Evolutionary conservation across 306 rosid species (phyloP).

Genomic region (Dalbergia cochinchinensis): DNA sequence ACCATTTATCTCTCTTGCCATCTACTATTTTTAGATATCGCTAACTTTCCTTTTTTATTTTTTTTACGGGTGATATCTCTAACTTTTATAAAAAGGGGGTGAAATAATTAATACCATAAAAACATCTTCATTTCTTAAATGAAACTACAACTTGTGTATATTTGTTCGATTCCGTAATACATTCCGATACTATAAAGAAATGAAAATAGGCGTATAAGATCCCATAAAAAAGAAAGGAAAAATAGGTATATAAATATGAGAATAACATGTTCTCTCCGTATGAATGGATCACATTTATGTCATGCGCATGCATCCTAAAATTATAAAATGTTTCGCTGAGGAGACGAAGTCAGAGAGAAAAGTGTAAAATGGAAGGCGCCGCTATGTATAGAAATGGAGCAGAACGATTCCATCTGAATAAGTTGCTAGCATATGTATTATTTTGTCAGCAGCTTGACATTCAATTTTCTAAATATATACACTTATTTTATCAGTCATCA

Average conservation of each 20-base stretch:
- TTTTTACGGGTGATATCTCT: no score
- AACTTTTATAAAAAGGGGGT: no score
- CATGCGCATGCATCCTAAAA: conserved; percentile 6
- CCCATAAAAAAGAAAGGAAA: no score
- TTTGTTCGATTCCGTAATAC: no score
- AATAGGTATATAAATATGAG: background rate
- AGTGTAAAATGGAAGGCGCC: background rate
- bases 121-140: background rate
- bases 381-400: background rate
- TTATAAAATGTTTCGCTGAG: conserved; percentile 5
- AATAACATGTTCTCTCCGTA: no score
- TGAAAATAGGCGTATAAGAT: no score
- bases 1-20: no score
- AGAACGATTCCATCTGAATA: background rate
- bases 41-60: no score
- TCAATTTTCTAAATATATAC: conserved; percentile 24
- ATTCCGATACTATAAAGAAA: background rate
- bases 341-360: background rate
- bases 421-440: background rate
- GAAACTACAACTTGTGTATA: background rate
- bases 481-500: background rate
- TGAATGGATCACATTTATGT: background rate
- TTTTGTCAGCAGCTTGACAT: conserved; percentile 31
- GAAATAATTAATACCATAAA: no score
- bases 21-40: no score